These are phyloP conservation scores for Penicillium sp. DNA, from an alignment of 2,329 filamentous ascomycete genomes.

Conservation along the genomic window DNA sequence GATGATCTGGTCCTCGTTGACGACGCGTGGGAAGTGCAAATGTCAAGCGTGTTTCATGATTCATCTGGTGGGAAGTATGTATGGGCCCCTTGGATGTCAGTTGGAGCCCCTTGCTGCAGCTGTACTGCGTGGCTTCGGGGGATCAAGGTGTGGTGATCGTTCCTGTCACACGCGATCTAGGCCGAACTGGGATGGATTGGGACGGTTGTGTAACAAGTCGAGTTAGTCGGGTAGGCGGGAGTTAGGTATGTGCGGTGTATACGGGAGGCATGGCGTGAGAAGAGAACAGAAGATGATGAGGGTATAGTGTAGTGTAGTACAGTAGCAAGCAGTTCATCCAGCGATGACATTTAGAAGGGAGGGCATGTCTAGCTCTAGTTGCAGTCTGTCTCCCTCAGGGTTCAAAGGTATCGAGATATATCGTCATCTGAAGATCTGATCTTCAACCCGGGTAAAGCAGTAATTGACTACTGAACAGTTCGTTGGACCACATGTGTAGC, in stretches of 20 bases:
- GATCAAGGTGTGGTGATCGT: constrained; percentile 3
- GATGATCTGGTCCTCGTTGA: neutral
- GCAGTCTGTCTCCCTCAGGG: too few relatives aligned
- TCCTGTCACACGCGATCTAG: constrained; percentile 2
- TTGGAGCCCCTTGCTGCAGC: constrained; percentile 3
- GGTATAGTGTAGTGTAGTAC: neutral
- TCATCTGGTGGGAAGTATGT: neutral
- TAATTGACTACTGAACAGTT: too few relatives aligned
- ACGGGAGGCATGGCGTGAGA: neutral
- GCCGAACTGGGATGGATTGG: neutral
- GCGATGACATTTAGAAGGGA: too few relatives aligned
- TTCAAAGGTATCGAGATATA: too few relatives aligned
- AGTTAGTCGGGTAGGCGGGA: too few relatives aligned
- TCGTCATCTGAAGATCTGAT: neutral
- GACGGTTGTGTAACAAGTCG: neutral
- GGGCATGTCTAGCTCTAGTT: too few relatives aligned
- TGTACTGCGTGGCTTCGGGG: constrained; percentile 1
- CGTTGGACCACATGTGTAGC: neutral
- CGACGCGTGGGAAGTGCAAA: constrained; percentile 14
- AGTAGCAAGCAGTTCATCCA: neutral
- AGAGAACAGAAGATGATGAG: neutral
- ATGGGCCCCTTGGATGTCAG: constrained; percentile 1
- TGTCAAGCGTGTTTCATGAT: constrained; percentile 5
- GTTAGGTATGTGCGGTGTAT: neutral
- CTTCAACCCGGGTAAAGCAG: constrained; percentile 15